phyloP scores from a whole-genome alignment of 495 filamentous ascomycete genomes.

The Tuber borchii region DNA sequence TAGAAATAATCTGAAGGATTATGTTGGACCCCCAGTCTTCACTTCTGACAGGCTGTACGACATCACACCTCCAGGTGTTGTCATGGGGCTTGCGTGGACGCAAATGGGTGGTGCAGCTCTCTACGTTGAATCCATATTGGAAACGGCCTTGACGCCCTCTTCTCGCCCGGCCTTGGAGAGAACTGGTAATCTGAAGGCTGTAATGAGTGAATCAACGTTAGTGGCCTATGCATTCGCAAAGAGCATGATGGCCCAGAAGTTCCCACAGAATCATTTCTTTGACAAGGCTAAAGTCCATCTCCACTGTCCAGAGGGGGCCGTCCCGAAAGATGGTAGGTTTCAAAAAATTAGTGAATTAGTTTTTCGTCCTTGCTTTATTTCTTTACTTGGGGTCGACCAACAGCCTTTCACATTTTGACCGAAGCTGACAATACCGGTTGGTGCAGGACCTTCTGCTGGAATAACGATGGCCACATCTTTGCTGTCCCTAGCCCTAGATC shows the following conservation, averaged over 20 bases:
- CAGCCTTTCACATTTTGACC: conserved; percentile 20
- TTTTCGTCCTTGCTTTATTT: conserved; percentile 7
- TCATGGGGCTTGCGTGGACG: conserved; percentile 99
- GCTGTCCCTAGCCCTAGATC: conserved; percentile 72
- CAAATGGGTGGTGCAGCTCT: conserved; percentile 92
- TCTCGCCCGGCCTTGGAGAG: conserved; percentile 75
- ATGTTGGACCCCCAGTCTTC: conserved; percentile 92
- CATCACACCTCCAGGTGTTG: conserved; percentile 87
- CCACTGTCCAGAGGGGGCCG: conserved; percentile 94
- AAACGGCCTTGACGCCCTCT: conserved; percentile 62
- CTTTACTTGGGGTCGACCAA: neutral
- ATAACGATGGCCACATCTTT: conserved; percentile 95
- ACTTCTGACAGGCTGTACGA: conserved; percentile 95
- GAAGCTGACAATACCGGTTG: conserved; percentile 33
- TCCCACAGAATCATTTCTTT: conserved; percentile 87
- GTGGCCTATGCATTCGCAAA: conserved; percentile 98
- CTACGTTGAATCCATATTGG: conserved; percentile 95
- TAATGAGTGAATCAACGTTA: conserved; percentile 94
- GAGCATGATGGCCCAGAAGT: conserved; percentile 72
- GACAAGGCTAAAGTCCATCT: conserved; percentile 93
- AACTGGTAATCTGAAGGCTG: conserved; percentile 88
- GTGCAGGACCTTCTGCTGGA: conserved; percentile 71
- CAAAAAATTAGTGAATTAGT: conserved; percentile 2
- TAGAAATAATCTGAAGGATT: conserved; percentile 91
- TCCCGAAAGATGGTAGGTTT: conserved; percentile 77